phyloP scores from a whole-genome alignment of 768 basidiomycete genomes.

The Serendipita sp. region DNA sequence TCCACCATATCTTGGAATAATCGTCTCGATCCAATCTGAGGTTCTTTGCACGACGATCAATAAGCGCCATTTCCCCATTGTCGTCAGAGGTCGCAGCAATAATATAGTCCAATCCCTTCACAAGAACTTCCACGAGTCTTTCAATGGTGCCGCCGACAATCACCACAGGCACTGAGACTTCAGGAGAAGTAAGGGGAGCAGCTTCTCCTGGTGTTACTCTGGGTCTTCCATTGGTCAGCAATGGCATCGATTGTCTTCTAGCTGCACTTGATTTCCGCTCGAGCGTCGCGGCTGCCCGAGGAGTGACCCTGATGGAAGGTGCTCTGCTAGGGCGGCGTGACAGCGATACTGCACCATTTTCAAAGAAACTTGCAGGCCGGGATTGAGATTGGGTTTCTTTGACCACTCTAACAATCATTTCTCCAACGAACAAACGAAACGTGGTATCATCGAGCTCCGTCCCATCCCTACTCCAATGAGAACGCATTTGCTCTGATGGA shows the following conservation, averaged over 20 bases:
- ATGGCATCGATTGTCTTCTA: constrained; percentile 63
- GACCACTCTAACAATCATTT: constrained; percentile 54
- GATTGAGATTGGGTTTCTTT: constrained; percentile 38
- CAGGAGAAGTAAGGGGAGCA: constrained; percentile 28
- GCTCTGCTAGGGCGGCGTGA: constrained; percentile 27
- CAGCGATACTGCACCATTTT: constrained; percentile 19
- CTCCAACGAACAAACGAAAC: constrained; percentile 60
- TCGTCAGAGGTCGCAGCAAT: constrained; percentile 73
- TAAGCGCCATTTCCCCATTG: constrained; percentile 67
- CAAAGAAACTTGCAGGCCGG: constrained; percentile 49
- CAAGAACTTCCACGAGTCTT: constrained; percentile 53
- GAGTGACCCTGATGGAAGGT: constrained; percentile 66
- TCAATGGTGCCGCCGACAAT: constrained; percentile 69
- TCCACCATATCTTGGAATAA: constrained; percentile 71
- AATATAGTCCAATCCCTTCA: constrained; percentile 60
- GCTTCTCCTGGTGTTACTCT: constrained; percentile 22
- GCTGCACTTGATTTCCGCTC: constrained; percentile 66
- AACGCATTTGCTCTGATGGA: background rate
- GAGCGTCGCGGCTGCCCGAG: constrained; percentile 45
- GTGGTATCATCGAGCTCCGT: constrained; percentile 22
- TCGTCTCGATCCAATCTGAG: constrained; percentile 56
- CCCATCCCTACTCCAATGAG: constrained; percentile 19
- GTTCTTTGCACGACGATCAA: constrained; percentile 57
- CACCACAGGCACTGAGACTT: constrained; percentile 56
- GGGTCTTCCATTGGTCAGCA: constrained; percentile 24